These are phyloP conservation scores for Aspergillus vadensis DNA, from an alignment of 2,329 filamentous ascomycete species.

Conservation along the genomic window DNA sequence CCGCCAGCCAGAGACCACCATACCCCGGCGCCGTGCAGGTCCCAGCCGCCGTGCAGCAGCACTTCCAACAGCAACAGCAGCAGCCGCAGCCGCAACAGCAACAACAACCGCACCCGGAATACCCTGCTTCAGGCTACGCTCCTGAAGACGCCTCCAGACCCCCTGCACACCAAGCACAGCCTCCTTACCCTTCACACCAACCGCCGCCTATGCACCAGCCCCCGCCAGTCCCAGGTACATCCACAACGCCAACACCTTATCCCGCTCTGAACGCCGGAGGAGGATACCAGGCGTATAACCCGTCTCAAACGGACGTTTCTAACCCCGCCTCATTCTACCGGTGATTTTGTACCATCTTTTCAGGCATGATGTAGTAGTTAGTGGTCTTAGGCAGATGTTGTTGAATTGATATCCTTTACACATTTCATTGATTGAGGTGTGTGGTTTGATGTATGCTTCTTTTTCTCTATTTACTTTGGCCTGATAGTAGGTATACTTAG, in stretches of 20 bases:
- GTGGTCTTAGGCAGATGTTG: neutral
- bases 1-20: constrained; percentile 33
- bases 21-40: constrained; percentile 32
- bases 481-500: too few relatives aligned
- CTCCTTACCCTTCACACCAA: constrained; percentile 39
- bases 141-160: constrained; percentile 35
- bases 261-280: constrained; percentile 33
- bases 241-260: constrained; percentile 36
- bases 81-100: constrained; percentile 27
- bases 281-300: constrained; percentile 42
- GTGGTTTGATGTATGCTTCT: too few relatives aligned
- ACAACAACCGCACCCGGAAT: constrained; percentile 38
- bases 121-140: constrained; percentile 45
- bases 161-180: constrained; percentile 29
- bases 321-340: constrained; percentile 46
- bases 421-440: too few relatives aligned
- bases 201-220: constrained; percentile 37
- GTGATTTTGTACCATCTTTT: constrained; percentile 19
- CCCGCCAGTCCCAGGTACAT: constrained; percentile 37
- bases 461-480: too few relatives aligned
- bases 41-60: constrained; percentile 31
- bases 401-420: neutral
- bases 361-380: too few relatives aligned
- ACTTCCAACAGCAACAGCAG: constrained; percentile 34
- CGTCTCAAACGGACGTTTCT: constrained; percentile 32